These are phyloP conservation scores for Kazachstania bromeliacearum DNA, from an alignment of 805 yeast species.

Conservation along the genomic window DNA sequence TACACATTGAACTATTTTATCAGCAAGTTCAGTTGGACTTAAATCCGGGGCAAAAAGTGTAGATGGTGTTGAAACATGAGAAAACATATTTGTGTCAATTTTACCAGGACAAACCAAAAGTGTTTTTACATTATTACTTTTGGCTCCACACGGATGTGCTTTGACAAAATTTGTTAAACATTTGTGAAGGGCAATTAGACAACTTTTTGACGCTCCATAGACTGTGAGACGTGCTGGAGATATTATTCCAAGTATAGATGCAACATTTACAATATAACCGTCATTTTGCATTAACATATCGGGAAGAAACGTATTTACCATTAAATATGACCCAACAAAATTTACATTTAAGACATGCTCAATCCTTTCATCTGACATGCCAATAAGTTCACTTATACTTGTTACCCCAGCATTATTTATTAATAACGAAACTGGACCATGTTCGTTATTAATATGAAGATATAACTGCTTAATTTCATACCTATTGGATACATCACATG, in stretches of 20 bases:
- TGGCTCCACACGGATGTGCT: neutral
- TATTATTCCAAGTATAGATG: slow-evolving; percentile 77
- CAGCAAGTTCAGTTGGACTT: slow-evolving; percentile 59
- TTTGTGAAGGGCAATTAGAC: slow-evolving; percentile 75
- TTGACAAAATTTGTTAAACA: slow-evolving; percentile 53
- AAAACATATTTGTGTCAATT: slow-evolving; percentile 64
- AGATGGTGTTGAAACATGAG: slow-evolving; percentile 65
- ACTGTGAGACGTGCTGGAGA: slow-evolving; percentile 73
- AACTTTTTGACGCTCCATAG: slow-evolving; percentile 89
- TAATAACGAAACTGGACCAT: slow-evolving; percentile 55
- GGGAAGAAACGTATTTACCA: slow-evolving; percentile 64
- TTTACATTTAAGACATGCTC: slow-evolving; percentile 58
- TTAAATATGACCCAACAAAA: slow-evolving; percentile 57
- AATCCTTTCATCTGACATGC: slow-evolving; percentile 48
- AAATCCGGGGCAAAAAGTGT: slow-evolving; percentile 72
- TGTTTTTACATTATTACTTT: slow-evolving; percentile 42
- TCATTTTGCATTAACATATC: slow-evolving; percentile 50
- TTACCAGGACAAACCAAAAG: slow-evolving; percentile 85
- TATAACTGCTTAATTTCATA: slow-evolving; percentile 36
- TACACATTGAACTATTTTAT: slow-evolving; percentile 44
- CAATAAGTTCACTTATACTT: slow-evolving; percentile 46
- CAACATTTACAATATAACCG: slow-evolving; percentile 73
- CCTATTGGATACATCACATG: slow-evolving; percentile 61
- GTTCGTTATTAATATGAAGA: slow-evolving; percentile 33
- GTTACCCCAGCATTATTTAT: slow-evolving; percentile 83